These are phyloP conservation scores for Lactifluus echinatus DNA, from an alignment of 768 basidiomycete species.

Conservation along the genomic window DNA sequence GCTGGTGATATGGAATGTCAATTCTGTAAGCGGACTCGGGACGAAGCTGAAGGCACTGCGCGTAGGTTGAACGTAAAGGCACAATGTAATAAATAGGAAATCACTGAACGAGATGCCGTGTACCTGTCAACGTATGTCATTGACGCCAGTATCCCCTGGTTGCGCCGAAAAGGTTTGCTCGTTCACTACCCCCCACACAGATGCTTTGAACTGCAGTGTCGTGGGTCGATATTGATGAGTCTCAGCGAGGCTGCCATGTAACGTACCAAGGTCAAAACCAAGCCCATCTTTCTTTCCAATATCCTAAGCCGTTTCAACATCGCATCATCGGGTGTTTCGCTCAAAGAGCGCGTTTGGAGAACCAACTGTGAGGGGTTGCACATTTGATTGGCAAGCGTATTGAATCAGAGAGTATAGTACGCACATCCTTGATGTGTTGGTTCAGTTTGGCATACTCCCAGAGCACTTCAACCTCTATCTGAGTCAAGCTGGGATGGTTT, in stretches of 20 bases:
- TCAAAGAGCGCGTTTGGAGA: conserved; percentile 56
- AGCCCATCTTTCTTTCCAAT: conserved; percentile 89
- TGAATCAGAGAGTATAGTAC: conserved; percentile 18
- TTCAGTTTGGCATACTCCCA: conserved; percentile 92
- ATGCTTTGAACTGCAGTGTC: conserved; percentile 78
- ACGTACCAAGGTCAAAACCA: conserved; percentile 84
- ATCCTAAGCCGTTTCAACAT: conserved; percentile 68
- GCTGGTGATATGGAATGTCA: conserved; percentile 85
- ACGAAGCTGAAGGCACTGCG: conserved; percentile 37
- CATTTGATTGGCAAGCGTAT: neutral
- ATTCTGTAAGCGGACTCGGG: conserved; percentile 43
- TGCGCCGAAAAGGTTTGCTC: conserved; percentile 43
- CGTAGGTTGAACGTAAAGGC: conserved; percentile 21
- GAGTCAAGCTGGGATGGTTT: conserved; percentile 54
- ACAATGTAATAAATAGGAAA: conserved; percentile 12
- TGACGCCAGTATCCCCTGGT: conserved; percentile 3
- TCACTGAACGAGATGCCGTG: neutral
- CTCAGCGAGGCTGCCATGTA: neutral
- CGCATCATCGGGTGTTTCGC: conserved; percentile 67
- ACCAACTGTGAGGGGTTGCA: conserved; percentile 42
- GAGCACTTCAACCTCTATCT: conserved; percentile 69
- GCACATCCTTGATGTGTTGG: conserved; percentile 68
- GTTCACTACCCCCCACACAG: conserved; percentile 90
- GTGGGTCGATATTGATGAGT: neutral
- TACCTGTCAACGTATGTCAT: conserved; percentile 10